phyloP scores from a whole-genome alignment of 1,284 basidiomycete species.

The Moesziomyces sp. region DNA sequence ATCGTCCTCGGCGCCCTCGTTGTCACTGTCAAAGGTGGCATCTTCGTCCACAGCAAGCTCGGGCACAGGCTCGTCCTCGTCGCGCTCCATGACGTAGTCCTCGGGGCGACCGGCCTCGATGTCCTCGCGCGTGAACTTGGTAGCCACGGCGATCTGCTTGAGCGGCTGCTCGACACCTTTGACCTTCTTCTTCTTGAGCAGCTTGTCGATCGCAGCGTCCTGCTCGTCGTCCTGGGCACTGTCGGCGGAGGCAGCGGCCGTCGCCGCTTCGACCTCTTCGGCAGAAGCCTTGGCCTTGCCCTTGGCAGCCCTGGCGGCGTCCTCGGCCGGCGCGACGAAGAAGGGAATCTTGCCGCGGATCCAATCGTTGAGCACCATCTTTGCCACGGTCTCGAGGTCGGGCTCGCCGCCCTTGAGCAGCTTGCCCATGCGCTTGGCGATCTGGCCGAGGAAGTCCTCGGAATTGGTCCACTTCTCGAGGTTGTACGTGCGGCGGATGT shows the following conservation, averaged over 20 bases:
- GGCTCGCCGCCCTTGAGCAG: constrained; percentile 94
- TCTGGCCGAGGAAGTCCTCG: constrained; percentile 82
- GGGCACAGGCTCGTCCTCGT: constrained; percentile 48
- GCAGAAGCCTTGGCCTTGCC: constrained; percentile 45
- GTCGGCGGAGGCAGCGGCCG: constrained; percentile 6
- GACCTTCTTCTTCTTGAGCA: constrained; percentile 68
- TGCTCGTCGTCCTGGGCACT: constrained; percentile 21
- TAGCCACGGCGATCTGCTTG: constrained; percentile 72
- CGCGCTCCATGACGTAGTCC: constrained; percentile 65
- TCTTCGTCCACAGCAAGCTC: constrained; percentile 50
- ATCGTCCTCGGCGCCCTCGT: constrained; percentile 47
- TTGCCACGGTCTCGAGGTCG: constrained; percentile 89
- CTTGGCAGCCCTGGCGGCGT: constrained; percentile 29
- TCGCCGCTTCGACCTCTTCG: constrained; percentile 22
- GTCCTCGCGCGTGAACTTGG: constrained; percentile 71
- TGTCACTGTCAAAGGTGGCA: constrained; percentile 49
- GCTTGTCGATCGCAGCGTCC: constrained; percentile 32
- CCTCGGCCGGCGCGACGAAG: constrained; percentile 77
- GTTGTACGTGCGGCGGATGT: constrained; percentile 88
- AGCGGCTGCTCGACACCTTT: constrained; percentile 73
- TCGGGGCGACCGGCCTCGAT: constrained; percentile 59
- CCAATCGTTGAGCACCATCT: constrained; percentile 97
- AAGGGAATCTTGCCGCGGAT: constrained; percentile 93
- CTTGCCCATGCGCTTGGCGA: constrained; percentile 91
- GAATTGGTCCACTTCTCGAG: constrained; percentile 71